Evolutionary conservation across 768 basidiomycete genomes (phyloP), one percentile per base, ranked within the genome.

Genomic region (Fistulinella prunicolor): DNA sequence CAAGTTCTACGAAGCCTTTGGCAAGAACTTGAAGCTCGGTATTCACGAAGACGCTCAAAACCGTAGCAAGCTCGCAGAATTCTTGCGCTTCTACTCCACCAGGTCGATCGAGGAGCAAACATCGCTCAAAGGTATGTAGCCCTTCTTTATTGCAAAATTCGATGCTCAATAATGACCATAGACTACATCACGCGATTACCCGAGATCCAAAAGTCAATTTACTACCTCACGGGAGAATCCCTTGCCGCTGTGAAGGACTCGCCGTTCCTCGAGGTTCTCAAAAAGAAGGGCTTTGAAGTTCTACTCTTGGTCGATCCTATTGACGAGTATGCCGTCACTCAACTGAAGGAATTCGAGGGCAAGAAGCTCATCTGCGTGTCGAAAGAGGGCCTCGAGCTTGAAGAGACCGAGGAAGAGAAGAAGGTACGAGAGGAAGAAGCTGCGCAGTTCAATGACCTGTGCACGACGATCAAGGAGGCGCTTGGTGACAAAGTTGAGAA

Each of bases 161-260:
- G n/a, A 17, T 4, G 17, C 28, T 44, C 2, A 55, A 30, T 6
- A 0, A 9, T 38, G 3, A 32, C 20, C 53, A 12, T 55, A 93
- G 91, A 99, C 77, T 99, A 98, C 79, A 95, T 97, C 69, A 97
- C 94, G 45, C 95, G 95, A 61, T 97, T 96, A 94, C 95, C 94
- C 53, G 93, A 97, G 75, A 80, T 93, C 57, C 95, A 99, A 73
- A 97, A 97, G 73, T 89, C 92, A 58, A 92, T 99, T 72, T 99
- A 97, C 82, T 98, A 95, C 79, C 88, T 97, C 59, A 99, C 95
- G 46, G 95, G 95, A 70, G 95, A 99, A 78, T 95, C 93, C 6
- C 86, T 99, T 44, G 85, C 83, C 48, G 80, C 91, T 46, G 83
- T 87, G 60, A 83, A 80, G 64, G 93, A 98, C 70, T 97, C 95